Conservation (phyloP, 306 rosid genomes). For the Prunus mume region DNA sequence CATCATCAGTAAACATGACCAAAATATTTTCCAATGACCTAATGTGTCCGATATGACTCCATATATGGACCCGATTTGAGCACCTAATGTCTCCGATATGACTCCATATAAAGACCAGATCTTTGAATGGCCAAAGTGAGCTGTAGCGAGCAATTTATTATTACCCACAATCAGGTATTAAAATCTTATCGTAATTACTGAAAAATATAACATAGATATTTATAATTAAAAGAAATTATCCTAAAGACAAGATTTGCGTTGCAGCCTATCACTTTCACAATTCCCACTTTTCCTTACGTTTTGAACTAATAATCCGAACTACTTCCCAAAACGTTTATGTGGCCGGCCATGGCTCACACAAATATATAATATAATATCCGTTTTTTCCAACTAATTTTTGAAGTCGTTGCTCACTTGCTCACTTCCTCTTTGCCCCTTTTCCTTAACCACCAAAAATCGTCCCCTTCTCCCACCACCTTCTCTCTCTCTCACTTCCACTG, state of each 20-base stretch:
- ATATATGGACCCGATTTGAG: too few relatives aligned
- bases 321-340: conserved; percentile 1
- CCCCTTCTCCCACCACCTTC: background rate
- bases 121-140: too few relatives aligned
- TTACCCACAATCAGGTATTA: too few relatives aligned
- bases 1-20: too few relatives aligned
- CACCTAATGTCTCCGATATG: too few relatives aligned
- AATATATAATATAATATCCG: background rate
- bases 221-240: background rate
- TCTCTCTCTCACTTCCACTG: background rate
- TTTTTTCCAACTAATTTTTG: background rate
- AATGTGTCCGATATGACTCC: too few relatives aligned
- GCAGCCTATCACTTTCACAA: background rate
- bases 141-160: too few relatives aligned
- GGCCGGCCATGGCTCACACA: conserved; percentile 20
- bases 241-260: background rate
- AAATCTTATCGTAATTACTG: too few relatives aligned
- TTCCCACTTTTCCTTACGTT: background rate
- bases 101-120: too few relatives aligned
- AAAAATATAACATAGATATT: too few relatives aligned
- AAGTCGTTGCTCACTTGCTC: background rate
- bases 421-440: background rate
- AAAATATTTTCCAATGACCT: too few relatives aligned
- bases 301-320: background rate
- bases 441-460: background rate